These are phyloP conservation scores for Sequoiadendron giganteum DNA, from an alignment of 75 land plant genomes.

Conservation along the genomic window DNA sequence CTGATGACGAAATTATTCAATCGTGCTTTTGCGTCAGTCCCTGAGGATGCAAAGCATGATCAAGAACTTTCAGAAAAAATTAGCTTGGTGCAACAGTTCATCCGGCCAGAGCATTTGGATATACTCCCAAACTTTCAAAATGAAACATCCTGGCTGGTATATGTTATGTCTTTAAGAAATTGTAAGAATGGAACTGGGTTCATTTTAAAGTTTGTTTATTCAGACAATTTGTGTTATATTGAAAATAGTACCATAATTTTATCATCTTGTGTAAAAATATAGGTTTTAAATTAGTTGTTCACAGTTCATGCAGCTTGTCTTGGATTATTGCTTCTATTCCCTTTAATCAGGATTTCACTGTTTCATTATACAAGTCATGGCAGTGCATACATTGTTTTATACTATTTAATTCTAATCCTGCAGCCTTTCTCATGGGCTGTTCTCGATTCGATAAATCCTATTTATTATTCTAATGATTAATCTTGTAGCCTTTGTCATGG, in stretches of 20 bases:
- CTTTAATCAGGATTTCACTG: not conserved
- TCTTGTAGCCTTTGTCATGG: not conserved
- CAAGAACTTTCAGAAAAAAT: slow-evolving; percentile 79
- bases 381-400: not conserved
- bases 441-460: too few relatives aligned
- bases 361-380: not conserved
- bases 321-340: too few relatives aligned
- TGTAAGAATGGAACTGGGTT: not conserved
- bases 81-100: slow-evolving; percentile 77
- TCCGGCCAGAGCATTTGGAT: slow-evolving; percentile 94
- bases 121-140: slow-evolving; percentile 80
- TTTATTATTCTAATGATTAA: not conserved
- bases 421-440: not conserved
- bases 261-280: not conserved
- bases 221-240: not conserved
- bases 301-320: too few relatives aligned
- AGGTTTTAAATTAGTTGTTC: too few relatives aligned
- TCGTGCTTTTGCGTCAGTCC: slow-evolving; percentile 82
- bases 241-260: not conserved
- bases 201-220: not conserved
- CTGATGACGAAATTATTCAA: slow-evolving; percentile 92
- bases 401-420: not conserved
- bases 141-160: slow-evolving; percentile 97
- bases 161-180: slow-evolving; percentile 12
- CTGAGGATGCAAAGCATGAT: slow-evolving; percentile 80